phyloP scores from a whole-genome alignment of 352 stramenopile species.

The Globisporangium mamillatum region DNA sequence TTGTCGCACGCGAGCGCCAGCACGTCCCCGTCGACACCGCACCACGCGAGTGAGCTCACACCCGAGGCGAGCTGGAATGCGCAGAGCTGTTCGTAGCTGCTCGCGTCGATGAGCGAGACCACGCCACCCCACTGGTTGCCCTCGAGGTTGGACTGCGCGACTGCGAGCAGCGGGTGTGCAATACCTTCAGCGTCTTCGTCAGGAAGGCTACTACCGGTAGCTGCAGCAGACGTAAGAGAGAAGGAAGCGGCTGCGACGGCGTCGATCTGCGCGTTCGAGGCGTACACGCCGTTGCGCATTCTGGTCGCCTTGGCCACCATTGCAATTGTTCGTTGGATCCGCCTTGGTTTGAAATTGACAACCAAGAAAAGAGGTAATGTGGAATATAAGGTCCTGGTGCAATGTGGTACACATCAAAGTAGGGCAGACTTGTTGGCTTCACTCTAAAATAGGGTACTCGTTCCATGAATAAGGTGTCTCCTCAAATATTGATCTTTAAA shows the following conservation, averaged over 20 bases:
- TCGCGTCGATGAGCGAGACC: constrained; percentile 48
- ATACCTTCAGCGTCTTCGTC: constrained; percentile 23
- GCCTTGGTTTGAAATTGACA: not conserved
- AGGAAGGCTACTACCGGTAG: too few relatives aligned
- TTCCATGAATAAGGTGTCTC: too few relatives aligned
- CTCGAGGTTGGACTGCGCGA: constrained; percentile 69
- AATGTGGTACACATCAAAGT: not conserved
- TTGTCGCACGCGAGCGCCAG: constrained; percentile 70
- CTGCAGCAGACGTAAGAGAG: not conserved
- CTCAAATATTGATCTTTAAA: not conserved
- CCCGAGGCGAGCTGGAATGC: constrained; percentile 42
- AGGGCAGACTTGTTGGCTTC: too few relatives aligned
- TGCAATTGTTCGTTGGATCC: not conserved
- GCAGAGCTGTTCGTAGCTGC: constrained; percentile 39
- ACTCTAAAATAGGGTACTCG: too few relatives aligned
- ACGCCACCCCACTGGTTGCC: constrained; percentile 74
- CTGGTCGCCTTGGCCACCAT: not conserved
- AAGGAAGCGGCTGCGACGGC: constrained; percentile 27
- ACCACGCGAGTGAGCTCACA: constrained; percentile 56
- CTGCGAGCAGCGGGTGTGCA: constrained; percentile 37
- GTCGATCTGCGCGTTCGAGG: constrained; percentile 42
- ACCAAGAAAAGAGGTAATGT: not conserved
- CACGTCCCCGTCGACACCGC: constrained; percentile 39
- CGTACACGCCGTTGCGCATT: constrained; percentile 21
- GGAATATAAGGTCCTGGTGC: not conserved